Evolutionary conservation across 768 basidiomycete species (phyloP).

Genomic region (Psilocybe cyanescens): DNA sequence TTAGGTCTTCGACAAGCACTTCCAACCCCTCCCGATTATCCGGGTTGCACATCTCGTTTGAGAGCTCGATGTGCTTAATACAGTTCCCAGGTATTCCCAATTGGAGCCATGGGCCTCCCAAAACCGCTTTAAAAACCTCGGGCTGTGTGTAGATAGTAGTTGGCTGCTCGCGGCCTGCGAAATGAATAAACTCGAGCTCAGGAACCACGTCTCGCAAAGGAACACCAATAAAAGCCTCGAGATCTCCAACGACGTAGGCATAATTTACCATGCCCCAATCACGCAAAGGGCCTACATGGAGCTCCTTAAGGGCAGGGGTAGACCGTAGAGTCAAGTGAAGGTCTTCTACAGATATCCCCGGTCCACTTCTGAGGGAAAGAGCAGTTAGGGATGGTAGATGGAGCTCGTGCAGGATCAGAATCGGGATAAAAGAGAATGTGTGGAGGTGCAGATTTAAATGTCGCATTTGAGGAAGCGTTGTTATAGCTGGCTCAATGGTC

Average conservation of each 20-base stretch:
- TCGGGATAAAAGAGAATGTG: too few species aligned
- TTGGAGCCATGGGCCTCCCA: not conserved
- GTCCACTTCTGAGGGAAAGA: not conserved
- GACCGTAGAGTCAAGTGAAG: not conserved
- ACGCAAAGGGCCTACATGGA: not conserved
- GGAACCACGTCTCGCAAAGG: not conserved
- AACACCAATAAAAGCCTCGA: not conserved
- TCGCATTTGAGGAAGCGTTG: not conserved
- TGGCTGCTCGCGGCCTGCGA: not conserved
- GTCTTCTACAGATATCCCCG: not conserved
- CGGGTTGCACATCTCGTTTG: not conserved
- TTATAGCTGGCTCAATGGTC: not conserved
- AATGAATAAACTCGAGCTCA: not conserved
- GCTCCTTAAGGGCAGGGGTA: not conserved
- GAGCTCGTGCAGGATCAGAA: not conserved
- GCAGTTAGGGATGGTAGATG: not conserved
- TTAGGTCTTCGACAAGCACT: not conserved
- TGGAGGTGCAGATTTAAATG: not conserved
- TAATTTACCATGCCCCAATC: too few species aligned
- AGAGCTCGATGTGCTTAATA: not conserved
- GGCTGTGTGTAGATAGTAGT: not conserved
- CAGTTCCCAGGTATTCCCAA: not conserved
- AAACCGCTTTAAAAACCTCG: not conserved
- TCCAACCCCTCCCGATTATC: not conserved
- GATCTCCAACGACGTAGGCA: not conserved